phyloP scores from a whole-genome alignment of 2,329 filamentous ascomycete species.

The Diaporthe caulivora region DNA sequence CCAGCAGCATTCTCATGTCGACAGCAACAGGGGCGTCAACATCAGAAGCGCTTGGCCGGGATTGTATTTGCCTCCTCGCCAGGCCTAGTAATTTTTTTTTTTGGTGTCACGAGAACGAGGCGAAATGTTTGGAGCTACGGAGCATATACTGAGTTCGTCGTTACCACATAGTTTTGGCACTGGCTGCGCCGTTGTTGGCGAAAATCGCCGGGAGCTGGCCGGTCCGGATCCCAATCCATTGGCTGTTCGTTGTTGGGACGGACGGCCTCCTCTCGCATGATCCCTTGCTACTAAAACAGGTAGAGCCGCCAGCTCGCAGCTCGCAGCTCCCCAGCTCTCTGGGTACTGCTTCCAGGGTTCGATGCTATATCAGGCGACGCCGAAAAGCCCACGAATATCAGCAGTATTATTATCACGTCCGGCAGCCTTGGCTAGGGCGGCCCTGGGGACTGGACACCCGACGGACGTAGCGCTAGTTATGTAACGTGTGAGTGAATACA shows the following conservation, averaged over 20 bases:
- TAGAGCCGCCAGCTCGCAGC: not conserved
- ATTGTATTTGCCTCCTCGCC: not conserved
- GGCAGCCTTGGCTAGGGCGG: constrained; percentile 17
- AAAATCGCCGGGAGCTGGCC: constrained; percentile 12
- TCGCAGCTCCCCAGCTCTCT: not conserved
- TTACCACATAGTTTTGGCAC: constrained; percentile 3
- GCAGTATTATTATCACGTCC: not conserved
- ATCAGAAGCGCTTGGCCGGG: not conserved
- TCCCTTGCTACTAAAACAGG: not conserved
- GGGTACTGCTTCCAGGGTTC: not conserved
- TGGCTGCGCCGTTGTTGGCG: not conserved
- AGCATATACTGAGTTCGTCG: constrained; percentile 29
- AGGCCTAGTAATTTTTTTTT: not conserved
- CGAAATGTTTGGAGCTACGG: constrained; percentile 26
- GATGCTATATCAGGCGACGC: constrained; percentile 20
- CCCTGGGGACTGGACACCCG: constrained; percentile 5
- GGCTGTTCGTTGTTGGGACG: not conserved
- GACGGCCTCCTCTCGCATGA: constrained; percentile 19
- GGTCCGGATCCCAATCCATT: constrained; percentile 18
- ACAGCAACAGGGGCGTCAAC: not conserved
- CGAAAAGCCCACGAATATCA: not conserved
- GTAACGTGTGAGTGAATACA: not conserved
- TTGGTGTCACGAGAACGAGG: not conserved
- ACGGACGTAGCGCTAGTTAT: constrained; percentile 13
- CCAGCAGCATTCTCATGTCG: not conserved